Conservation (phyloP, 805 yeast species). For the Candida lessepsii region DNA sequence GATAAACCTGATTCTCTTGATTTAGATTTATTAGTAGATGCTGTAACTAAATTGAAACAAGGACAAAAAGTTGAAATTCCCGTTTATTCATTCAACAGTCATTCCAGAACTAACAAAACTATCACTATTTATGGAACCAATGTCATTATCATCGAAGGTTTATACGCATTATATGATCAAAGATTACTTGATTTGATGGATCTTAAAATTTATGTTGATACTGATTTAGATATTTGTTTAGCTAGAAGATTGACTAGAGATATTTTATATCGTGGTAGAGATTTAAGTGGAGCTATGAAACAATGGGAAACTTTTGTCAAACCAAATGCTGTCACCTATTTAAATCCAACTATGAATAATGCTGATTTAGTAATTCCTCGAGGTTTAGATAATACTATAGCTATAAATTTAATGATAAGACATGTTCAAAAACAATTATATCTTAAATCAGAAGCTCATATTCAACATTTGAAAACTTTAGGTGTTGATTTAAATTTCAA, state of each 20-base stretch:
- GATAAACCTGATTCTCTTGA: slow-evolving; percentile 87
- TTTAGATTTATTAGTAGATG: slow-evolving; percentile 63
- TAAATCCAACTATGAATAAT: slow-evolving; percentile 69
- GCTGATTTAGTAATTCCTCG: slow-evolving; percentile 93
- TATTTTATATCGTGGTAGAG: slow-evolving; percentile 82
- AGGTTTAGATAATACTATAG: slow-evolving; percentile 79
- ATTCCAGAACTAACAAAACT: slow-evolving; percentile 61
- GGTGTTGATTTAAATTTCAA: slow-evolving; percentile 44
- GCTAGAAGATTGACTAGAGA: slow-evolving; percentile 88
- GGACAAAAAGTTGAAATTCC: slow-evolving; percentile 54
- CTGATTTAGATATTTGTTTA: slow-evolving; percentile 89
- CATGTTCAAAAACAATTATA: slow-evolving; percentile 75
- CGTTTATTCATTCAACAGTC: slow-evolving; percentile 65
- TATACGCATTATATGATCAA: slow-evolving; percentile 74
- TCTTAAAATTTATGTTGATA: slow-evolving; percentile 85
- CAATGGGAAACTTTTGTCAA: slow-evolving; percentile 93
- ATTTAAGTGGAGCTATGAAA: slow-evolving; percentile 71
- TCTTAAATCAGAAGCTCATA: slow-evolving; percentile 64
- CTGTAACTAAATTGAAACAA: slow-evolving; percentile 62
- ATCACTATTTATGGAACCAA: slow-evolving; percentile 89
- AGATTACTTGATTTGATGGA: slow-evolving; percentile 76
- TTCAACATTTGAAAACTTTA: slow-evolving; percentile 58
- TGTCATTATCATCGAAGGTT: slow-evolving; percentile 89
- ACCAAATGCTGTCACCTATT: slow-evolving; percentile 79
- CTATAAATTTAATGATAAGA: slow-evolving; percentile 73